Conservation (phyloP, 495 filamentous ascomycete genomes). For the Terfezia boudieri region DNA sequence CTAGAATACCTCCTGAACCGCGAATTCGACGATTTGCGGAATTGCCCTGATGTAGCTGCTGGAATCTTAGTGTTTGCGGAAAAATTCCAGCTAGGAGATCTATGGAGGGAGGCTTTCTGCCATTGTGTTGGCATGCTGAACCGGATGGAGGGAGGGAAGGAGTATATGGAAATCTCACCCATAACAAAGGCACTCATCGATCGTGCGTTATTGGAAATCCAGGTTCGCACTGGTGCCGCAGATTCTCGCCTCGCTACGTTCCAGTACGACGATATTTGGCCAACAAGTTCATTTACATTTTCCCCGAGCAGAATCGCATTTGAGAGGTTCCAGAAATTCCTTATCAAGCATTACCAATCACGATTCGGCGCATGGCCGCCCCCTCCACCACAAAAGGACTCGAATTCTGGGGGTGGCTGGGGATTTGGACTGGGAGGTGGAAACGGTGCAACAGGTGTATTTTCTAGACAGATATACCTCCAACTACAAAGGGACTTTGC, state of each 20-base stretch:
- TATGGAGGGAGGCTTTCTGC: slow-evolving; percentile 45
- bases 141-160: slow-evolving; percentile 29
- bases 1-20: slow-evolving; percentile 33
- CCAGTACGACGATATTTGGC: slow-evolving; percentile 43
- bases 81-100: slow-evolving; percentile 34
- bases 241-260: slow-evolving; percentile 36
- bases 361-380: slow-evolving; percentile 37
- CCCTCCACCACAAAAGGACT: slow-evolving; percentile 2
- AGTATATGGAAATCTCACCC: slow-evolving; percentile 35
- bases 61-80: slow-evolving; percentile 44
- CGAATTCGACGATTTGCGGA: slow-evolving; percentile 44
- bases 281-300: slow-evolving; percentile 8
- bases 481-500: slow-evolving; percentile 43
- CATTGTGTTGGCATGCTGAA: slow-evolving; percentile 42
- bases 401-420: slow-evolving; percentile 16
- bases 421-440: slow-evolving; percentile 9
- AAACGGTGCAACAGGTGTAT: slow-evolving; percentile 17
- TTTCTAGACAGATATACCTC: slow-evolving; percentile 34
- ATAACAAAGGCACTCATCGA: slow-evolving; percentile 43
- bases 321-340: slow-evolving; percentile 33
- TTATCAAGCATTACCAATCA: slow-evolving; percentile 30
- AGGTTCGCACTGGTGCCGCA: slow-evolving; percentile 37
- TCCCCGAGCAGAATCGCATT: slow-evolving; percentile 26
- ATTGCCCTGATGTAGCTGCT: slow-evolving; percentile 37
- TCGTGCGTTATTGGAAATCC: slow-evolving; percentile 36